Conservation (phyloP, 352 stramenopile genomes). For the Globisporangium splendens region DNA sequence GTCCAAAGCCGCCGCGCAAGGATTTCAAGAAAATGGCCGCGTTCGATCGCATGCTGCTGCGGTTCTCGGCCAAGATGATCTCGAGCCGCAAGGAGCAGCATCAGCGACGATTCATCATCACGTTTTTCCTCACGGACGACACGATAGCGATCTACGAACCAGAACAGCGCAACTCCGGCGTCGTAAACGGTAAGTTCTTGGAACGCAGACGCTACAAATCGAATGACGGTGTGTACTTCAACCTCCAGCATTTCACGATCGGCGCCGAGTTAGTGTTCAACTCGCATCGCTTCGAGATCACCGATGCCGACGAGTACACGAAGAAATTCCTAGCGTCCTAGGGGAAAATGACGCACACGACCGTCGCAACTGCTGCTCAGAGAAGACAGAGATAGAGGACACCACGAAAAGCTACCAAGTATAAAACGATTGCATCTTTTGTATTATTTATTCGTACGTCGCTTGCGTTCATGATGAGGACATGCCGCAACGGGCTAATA, state of each 20-base stretch:
- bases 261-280: slow-evolving; percentile 59
- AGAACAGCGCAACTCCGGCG: slow-evolving; percentile 71
- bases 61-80: slow-evolving; percentile 67
- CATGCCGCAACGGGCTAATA: too few species aligned
- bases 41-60: slow-evolving; percentile 76
- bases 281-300: slow-evolving; percentile 70
- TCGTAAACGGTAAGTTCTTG: slow-evolving; percentile 84
- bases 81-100: slow-evolving; percentile 73
- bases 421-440: too few species aligned
- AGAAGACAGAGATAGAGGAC: not conserved
- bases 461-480: too few species aligned
- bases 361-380: not conserved
- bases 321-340: slow-evolving; percentile 73
- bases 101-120: slow-evolving; percentile 77
- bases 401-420: too few species aligned
- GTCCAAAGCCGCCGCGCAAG: slow-evolving; percentile 71
- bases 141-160: slow-evolving; percentile 76
- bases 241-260: slow-evolving; percentile 56
- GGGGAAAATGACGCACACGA: not conserved
- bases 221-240: slow-evolving; percentile 49
- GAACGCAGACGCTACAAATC: slow-evolving; percentile 74
- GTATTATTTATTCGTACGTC: too few species aligned
- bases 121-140: slow-evolving; percentile 81
- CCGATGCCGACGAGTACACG: slow-evolving; percentile 81
- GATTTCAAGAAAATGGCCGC: slow-evolving; percentile 78